Evolutionary conservation across 2,329 filamentous ascomycete genomes (phyloP).

Genomic region (Trichoderma polysporum): DNA sequence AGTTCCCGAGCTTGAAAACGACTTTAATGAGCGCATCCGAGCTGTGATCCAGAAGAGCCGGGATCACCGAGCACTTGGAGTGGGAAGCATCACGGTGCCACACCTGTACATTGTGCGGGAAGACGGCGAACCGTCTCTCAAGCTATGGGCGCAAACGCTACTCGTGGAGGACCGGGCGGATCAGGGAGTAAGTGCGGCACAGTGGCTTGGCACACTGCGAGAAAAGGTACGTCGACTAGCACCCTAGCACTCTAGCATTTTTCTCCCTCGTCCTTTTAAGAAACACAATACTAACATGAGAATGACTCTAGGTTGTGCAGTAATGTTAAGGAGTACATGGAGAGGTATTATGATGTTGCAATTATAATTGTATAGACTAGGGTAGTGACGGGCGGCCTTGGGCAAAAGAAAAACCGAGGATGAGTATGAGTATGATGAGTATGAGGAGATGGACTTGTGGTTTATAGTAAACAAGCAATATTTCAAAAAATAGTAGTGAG

Average conservation of each 20-base stretch:
- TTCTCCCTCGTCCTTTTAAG: no score
- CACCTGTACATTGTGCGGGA: constrained; percentile 92
- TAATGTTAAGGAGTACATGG: not conserved
- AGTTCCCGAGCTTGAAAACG: constrained; percentile 84
- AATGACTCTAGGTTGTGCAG: constrained; percentile 14
- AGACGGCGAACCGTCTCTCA: constrained; percentile 91
- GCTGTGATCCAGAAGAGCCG: constrained; percentile 89
- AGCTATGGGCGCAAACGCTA: constrained; percentile 95
- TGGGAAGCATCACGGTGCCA: constrained; percentile 89
- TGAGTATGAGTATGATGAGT: no score
- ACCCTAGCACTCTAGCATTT: not conserved
- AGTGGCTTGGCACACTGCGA: constrained; percentile 88
- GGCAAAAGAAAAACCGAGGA: constrained; percentile 2
- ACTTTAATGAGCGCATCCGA: constrained; percentile 93
- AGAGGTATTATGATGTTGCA: not conserved
- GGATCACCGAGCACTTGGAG: constrained; percentile 81
- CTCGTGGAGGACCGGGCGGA: constrained; percentile 94
- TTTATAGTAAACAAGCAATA: constrained; percentile 12
- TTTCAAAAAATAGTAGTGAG: not conserved
- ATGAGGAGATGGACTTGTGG: constrained; percentile 6
- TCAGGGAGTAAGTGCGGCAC: constrained; percentile 85
- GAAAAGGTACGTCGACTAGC: constrained; percentile 73
- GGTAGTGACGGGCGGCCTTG: not conserved
- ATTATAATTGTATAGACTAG: constrained; percentile 18
- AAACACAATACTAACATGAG: not conserved